Evolutionary conservation across 495 filamentous ascomycete genomes (phyloP).

Genomic region (Staphylotrichum longicolle): DNA sequence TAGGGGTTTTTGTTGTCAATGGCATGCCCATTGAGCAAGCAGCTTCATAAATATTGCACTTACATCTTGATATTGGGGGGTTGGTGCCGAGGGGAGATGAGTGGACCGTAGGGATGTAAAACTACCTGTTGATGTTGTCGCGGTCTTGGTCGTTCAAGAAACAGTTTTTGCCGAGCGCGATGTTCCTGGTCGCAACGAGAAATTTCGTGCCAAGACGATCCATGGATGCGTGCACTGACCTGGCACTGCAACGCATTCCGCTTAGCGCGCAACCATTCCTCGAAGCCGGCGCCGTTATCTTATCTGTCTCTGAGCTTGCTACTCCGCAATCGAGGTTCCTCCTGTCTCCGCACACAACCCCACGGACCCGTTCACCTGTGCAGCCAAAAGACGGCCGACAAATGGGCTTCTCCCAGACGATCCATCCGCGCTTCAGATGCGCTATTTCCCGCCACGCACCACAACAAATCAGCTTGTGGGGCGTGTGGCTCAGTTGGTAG

Average conservation of each 20-base stretch:
- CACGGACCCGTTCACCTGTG: too few species aligned
- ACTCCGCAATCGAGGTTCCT: too few species aligned
- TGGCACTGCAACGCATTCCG: too few species aligned
- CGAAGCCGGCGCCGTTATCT: too few species aligned
- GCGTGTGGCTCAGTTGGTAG: conserved; percentile 28
- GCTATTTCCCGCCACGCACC: not conserved
- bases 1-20: conserved; percentile 23
- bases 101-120: not conserved
- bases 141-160: too few species aligned
- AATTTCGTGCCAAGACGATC: conserved; percentile 14
- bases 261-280: too few species aligned
- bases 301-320: too few species aligned
- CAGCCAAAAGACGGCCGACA: too few species aligned
- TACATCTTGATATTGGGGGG: conserved; percentile 13
- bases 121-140: not conserved
- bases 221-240: too few species aligned
- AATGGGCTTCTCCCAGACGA: too few species aligned
- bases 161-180: not conserved
- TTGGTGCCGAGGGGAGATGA: not conserved
- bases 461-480: conserved; percentile 5
- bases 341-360: too few species aligned
- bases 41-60: not conserved
- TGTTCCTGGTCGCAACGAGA: conserved; percentile 8
- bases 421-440: not conserved
- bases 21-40: not conserved